phyloP scores from a whole-genome alignment of 495 filamentous ascomycete species.

The Penicillium pulvis region DNA sequence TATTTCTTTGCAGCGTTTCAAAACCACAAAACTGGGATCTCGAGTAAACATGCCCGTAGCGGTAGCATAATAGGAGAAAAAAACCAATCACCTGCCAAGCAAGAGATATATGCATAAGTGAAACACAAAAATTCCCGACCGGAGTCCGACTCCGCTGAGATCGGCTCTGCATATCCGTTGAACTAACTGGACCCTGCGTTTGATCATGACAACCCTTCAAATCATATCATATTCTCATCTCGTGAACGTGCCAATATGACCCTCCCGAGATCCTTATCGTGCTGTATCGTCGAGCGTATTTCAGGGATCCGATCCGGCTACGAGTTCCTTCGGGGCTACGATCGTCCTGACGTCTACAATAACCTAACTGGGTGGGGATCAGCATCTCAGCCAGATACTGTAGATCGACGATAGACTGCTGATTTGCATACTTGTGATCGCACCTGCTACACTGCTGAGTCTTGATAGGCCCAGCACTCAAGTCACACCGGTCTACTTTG shows the following conservation, averaged over 20 bases:
- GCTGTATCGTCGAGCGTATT: not conserved
- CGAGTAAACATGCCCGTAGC: not conserved
- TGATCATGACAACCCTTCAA: not conserved
- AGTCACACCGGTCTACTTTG: not conserved
- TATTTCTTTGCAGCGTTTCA: not conserved
- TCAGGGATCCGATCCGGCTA: slow-evolving; percentile 1
- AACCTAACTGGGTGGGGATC: slow-evolving; percentile 15
- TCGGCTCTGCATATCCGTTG: slow-evolving; percentile 16
- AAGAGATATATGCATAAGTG: not conserved
- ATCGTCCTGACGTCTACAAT: slow-evolving; percentile 17
- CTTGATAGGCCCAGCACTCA: not conserved
- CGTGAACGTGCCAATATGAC: slow-evolving; percentile 1
- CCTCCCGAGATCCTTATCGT: not conserved
- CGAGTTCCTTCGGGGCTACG: slow-evolving; percentile 15
- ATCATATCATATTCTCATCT: not conserved
- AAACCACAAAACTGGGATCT: not conserved
- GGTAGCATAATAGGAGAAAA: not conserved
- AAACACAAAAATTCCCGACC: slow-evolving; percentile 7
- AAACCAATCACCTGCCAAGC: not conserved
- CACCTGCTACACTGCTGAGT: not conserved
- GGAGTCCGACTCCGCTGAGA: slow-evolving; percentile 18
- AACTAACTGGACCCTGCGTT: slow-evolving; percentile 9
- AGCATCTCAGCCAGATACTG: slow-evolving; percentile 2
- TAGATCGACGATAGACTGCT: not conserved
- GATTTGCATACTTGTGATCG: not conserved